phyloP scores from a whole-genome alignment of 2,329 filamentous ascomycete genomes.

The Trichothecium sympodiale region DNA sequence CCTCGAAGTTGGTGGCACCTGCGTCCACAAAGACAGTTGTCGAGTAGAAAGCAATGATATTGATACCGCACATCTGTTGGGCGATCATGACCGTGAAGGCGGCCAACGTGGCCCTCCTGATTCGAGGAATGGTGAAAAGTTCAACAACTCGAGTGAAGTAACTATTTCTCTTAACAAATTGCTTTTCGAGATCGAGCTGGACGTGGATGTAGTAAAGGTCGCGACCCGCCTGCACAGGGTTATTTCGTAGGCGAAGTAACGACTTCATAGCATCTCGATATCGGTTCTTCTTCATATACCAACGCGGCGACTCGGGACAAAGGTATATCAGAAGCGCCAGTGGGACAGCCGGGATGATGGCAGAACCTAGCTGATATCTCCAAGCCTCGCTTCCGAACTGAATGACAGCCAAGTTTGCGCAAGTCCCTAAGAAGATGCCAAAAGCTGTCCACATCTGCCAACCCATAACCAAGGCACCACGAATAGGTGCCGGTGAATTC shows the following conservation, averaged over 20 bases:
- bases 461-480: conserved; percentile 71
- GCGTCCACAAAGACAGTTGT: conserved; percentile 50
- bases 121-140: conserved; percentile 57
- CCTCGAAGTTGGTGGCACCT: conserved; percentile 41
- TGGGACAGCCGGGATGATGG: conserved; percentile 49
- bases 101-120: conserved; percentile 63
- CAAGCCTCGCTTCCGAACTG: conserved; percentile 32
- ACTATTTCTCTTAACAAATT: conserved; percentile 37
- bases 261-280: conserved; percentile 50
- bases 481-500: conserved; percentile 56
- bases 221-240: conserved; percentile 45
- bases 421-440: conserved; percentile 51
- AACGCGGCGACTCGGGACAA: conserved; percentile 55
- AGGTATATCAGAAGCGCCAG: conserved; percentile 48
- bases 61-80: conserved; percentile 60
- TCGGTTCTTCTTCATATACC: conserved; percentile 55
- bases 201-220: conserved; percentile 56
- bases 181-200: conserved; percentile 48
- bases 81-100: conserved; percentile 73
- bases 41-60: conserved; percentile 69
- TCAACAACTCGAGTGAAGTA: conserved; percentile 53
- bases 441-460: conserved; percentile 63
- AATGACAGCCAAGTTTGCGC: conserved; percentile 41
- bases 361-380: conserved; percentile 54
- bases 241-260: conserved; percentile 38